These are phyloP conservation scores for thale cress (Arabidopsis thaliana) DNA, from an alignment of 345 rosid genomes.

Conservation along the genomic window DNA sequence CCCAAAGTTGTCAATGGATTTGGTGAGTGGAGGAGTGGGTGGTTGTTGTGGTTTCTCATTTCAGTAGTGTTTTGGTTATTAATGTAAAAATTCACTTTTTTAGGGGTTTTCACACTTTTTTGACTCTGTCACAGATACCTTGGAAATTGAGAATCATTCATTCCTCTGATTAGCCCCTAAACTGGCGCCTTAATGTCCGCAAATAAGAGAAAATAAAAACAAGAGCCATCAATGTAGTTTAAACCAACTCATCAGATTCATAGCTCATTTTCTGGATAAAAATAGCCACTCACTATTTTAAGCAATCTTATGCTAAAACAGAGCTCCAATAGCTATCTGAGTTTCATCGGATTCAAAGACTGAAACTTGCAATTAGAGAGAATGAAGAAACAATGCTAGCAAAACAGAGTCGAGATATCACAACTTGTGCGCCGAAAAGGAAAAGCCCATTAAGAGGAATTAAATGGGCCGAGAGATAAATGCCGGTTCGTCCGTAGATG, in stretches of 20 bases:
- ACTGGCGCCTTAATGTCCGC: slow-evolving; percentile 34
- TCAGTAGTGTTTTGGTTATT: slow-evolving; percentile 35
- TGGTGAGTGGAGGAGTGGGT: slow-evolving; percentile 49
- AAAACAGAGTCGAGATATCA: neutral
- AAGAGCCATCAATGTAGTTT: slow-evolving; percentile 23
- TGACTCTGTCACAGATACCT: slow-evolving; percentile 32
- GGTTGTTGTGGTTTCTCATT: slow-evolving; percentile 41
- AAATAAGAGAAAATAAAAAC: neutral
- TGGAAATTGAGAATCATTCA: slow-evolving; percentile 40
- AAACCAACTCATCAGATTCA: slow-evolving; percentile 26
- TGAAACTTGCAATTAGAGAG: slow-evolving; percentile 12
- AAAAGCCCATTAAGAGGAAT: neutral
- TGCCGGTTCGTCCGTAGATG: slow-evolving; percentile 38
- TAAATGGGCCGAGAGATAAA: slow-evolving; percentile 14
- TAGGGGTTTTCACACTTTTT: slow-evolving; percentile 30
- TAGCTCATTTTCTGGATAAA: slow-evolving; percentile 3
- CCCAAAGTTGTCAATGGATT: slow-evolving; percentile 44
- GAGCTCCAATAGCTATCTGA: neutral
- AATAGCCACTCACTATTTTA: slow-evolving; percentile 23
- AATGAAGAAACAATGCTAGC: neutral
- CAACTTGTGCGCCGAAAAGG: neutral
- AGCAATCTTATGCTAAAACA: slow-evolving; percentile 16
- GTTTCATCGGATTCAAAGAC: neutral
- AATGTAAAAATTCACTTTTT: slow-evolving; percentile 14
- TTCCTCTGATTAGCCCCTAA: slow-evolving; percentile 19